These are phyloP conservation scores for Wickerhamomyces silvicola DNA, from an alignment of 805 yeast species.

Conservation along the genomic window DNA sequence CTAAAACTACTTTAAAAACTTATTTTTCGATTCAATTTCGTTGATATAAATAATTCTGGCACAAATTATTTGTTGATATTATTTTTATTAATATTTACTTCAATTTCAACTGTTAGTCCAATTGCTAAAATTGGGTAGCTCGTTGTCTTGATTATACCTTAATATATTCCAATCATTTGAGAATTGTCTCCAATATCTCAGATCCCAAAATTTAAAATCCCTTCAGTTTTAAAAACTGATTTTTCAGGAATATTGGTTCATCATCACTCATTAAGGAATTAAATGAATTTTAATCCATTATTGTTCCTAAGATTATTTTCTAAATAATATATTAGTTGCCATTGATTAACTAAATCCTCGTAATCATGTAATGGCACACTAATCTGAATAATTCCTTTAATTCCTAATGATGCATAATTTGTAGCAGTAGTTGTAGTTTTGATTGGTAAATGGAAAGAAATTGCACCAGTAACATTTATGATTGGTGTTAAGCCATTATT, in stretches of 20 bases:
- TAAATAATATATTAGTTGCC: slow-evolving; percentile 7
- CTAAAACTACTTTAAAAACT: slow-evolving; percentile 57
- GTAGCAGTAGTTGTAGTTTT: slow-evolving; percentile 2
- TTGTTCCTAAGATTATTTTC: too few relatives aligned
- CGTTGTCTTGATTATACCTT: too few relatives aligned
- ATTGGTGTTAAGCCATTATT: slow-evolving; percentile 7
- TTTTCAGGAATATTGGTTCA: too few relatives aligned
- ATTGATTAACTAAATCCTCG: slow-evolving; percentile 8
- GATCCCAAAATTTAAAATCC: too few relatives aligned
- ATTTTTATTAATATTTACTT: too few relatives aligned
- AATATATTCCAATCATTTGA: too few relatives aligned
- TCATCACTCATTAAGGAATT: too few relatives aligned
- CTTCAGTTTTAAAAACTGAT: too few relatives aligned
- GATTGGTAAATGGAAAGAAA: slow-evolving; percentile 6
- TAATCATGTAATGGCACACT: slow-evolving; percentile 2
- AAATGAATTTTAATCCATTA: too few relatives aligned
- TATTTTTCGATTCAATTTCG: background rate
- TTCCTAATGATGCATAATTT: slow-evolving; percentile 5
- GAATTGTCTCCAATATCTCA: too few relatives aligned
- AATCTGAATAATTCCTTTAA: slow-evolving; percentile 5
- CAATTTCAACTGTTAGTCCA: too few relatives aligned
- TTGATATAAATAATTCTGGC: slow-evolving; percentile 3
- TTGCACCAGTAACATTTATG: slow-evolving; percentile 7
- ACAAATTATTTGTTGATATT: background rate
- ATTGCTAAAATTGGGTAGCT: too few relatives aligned